Percentiles rank a stretch among this genome's conserved stretches.
Evolutionary conservation across 331 rosid genomes (phyloP).

Genomic region (Malus hybrid): DNA sequence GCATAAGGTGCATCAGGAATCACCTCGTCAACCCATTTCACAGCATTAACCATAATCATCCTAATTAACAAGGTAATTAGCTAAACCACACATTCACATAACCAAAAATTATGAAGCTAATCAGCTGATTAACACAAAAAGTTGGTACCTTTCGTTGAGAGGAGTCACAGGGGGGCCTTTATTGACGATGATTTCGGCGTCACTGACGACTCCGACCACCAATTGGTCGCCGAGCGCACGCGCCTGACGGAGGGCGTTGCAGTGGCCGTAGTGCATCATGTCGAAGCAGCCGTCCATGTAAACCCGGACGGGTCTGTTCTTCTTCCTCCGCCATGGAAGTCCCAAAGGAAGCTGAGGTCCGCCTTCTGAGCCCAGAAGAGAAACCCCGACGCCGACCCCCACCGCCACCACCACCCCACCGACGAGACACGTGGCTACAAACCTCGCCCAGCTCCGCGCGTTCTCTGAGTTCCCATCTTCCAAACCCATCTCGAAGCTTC

Average conservation of each 20-base stretch:
- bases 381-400: conserved; percentile 43
- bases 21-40: conserved; percentile 67
- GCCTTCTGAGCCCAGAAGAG: conserved; percentile 29
- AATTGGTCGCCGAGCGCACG: conserved; percentile 55
- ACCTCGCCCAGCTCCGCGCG: conserved; percentile 33
- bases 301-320: conserved; percentile 46
- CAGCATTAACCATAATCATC: conserved; percentile 85
- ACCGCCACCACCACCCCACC: conserved; percentile 52
- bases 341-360: conserved; percentile 29
- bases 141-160: conserved; percentile 41
- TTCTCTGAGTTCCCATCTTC: conserved; percentile 26
- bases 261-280: conserved; percentile 70
- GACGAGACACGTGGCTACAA: conserved; percentile 52
- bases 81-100: background rate
- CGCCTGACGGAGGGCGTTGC: conserved; percentile 67
- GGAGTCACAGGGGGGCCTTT: conserved; percentile 61
- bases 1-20: conserved; percentile 63
- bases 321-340: conserved; percentile 32
- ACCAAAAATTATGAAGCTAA: background rate
- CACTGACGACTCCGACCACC: conserved; percentile 59
- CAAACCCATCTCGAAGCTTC: conserved; percentile 24
- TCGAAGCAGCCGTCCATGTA: conserved; percentile 66
- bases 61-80: conserved; percentile 18
- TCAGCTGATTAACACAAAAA: background rate
- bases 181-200: conserved; percentile 45